Conservation (phyloP, 495 filamentous ascomycete species). For the Bombardia bombarda region DNA sequence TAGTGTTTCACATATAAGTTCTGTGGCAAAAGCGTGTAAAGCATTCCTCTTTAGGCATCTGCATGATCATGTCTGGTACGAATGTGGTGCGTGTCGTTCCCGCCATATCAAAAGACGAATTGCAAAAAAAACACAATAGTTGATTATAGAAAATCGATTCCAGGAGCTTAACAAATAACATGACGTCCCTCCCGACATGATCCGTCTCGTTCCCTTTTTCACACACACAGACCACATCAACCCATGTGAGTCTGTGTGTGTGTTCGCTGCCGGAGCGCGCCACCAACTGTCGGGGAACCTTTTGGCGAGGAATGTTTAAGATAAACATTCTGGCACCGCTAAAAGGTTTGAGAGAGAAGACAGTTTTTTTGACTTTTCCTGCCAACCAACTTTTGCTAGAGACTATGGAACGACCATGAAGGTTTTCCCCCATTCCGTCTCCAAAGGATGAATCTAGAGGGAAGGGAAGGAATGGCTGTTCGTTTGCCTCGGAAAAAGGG, state of each 20-base stretch:
- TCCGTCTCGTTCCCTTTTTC: slow-evolving; percentile 14
- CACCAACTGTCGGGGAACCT: slow-evolving; percentile 43
- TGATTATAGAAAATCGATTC: no score
- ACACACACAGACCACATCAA: no score
- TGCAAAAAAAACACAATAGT: slow-evolving; percentile 1
- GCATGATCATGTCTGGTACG: no score
- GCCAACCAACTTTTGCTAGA: not conserved
- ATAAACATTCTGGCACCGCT: slow-evolving; percentile 2
- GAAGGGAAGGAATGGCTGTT: no score
- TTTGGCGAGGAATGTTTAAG: not conserved
- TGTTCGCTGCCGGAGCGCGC: no score
- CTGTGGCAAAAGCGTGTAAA: no score
- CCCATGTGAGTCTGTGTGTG: no score
- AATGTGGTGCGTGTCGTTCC: not conserved
- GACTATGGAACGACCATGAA: not conserved
- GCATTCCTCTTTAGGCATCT: no score
- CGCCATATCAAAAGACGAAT: not conserved
- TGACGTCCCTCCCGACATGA: slow-evolving; percentile 47
- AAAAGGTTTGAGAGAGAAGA: slow-evolving; percentile 55
- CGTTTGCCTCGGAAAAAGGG: slow-evolving; percentile 1
- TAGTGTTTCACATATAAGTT: no score
- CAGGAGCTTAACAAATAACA: slow-evolving; percentile 1
- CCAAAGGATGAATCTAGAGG: no score
- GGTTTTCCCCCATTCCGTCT: not conserved
- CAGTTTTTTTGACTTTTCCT: slow-evolving; percentile 36